phyloP scores from a whole-genome alignment of 352 stramenopile genomes.

The Phytopythium cucurbitacearum region DNA sequence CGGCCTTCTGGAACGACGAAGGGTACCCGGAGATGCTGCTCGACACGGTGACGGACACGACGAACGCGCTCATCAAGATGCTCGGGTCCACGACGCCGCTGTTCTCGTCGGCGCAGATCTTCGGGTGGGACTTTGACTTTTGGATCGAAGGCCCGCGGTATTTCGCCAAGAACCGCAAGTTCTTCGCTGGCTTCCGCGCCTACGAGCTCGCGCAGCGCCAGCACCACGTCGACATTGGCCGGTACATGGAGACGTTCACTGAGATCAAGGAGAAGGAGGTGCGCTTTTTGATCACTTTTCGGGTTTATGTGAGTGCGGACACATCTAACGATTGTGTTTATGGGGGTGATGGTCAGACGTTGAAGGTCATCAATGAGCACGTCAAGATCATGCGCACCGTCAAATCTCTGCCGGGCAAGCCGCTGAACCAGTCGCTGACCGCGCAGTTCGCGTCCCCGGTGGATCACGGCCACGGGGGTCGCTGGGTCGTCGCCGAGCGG shows the following conservation, averaged over 20 bases:
- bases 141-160: constrained; percentile 48
- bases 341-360: neutral
- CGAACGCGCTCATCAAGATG: constrained; percentile 36
- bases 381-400: constrained; percentile 48
- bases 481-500: constrained; percentile 47
- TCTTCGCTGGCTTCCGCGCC: constrained; percentile 49
- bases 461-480: constrained; percentile 34
- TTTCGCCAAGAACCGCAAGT: constrained; percentile 56
- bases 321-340: neutral
- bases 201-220: constrained; percentile 51
- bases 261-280: constrained; percentile 53
- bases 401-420: constrained; percentile 49
- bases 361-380: constrained; percentile 45
- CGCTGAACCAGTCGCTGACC: constrained; percentile 39
- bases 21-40: constrained; percentile 18
- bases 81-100: constrained; percentile 25
- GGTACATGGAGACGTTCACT: constrained; percentile 63
- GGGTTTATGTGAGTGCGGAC: neutral
- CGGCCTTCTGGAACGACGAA: constrained; percentile 5
- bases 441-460: constrained; percentile 38
- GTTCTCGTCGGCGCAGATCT: constrained; percentile 39
- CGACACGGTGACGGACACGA: constrained; percentile 32
- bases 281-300: neutral
- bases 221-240: constrained; percentile 37
- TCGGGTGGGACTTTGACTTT: constrained; percentile 65